Percentiles rank a stretch among this genome's conserved stretches.
These are phyloP conservation scores for Paecilomyces niveus DNA, from an alignment of 2,329 filamentous ascomycete species.

Conservation along the genomic window DNA sequence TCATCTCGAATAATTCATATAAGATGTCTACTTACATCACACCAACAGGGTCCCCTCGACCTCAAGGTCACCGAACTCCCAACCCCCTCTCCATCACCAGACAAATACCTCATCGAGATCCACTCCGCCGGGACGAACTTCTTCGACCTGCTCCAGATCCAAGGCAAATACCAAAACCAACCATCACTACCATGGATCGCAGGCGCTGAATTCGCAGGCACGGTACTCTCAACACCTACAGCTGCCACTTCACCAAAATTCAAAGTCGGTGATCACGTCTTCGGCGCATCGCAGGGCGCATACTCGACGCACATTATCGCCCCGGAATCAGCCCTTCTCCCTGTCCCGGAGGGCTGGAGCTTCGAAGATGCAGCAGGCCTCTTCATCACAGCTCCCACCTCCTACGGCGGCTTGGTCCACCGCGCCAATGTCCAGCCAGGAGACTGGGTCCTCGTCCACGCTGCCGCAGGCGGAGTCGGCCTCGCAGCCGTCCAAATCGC, in stretches of 20 bases:
- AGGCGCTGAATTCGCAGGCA: conserved; percentile 80
- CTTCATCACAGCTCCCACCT: conserved; percentile 87
- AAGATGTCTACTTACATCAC: neutral
- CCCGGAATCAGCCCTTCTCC: conserved; percentile 59
- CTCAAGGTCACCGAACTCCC: conserved; percentile 69
- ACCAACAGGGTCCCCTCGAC: conserved; percentile 62
- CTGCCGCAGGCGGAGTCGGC: conserved; percentile 85
- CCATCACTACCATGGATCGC: conserved; percentile 82
- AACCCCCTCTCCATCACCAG: conserved; percentile 61
- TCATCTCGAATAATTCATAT: neutral
- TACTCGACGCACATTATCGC: conserved; percentile 72
- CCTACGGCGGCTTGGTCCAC: conserved; percentile 74
- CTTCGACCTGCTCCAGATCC: conserved; percentile 92
- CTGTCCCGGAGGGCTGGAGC: conserved; percentile 73
- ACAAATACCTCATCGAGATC: conserved; percentile 81
- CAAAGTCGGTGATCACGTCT: conserved; percentile 73
- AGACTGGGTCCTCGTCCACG: conserved; percentile 84
- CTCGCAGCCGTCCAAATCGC: conserved; percentile 89
- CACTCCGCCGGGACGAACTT: conserved; percentile 89
- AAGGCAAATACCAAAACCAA: conserved; percentile 92
- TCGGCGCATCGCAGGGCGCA: conserved; percentile 78
- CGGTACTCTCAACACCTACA: conserved; percentile 61
- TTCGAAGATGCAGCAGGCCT: conserved; percentile 80
- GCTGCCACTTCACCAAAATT: conserved; percentile 50
- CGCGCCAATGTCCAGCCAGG: conserved; percentile 70